Percentiles rank a stretch among this genome's conserved stretches.
Conservation (phyloP, 2,329 filamentous ascomycete genomes). For the Didymella exigua region DNA sequence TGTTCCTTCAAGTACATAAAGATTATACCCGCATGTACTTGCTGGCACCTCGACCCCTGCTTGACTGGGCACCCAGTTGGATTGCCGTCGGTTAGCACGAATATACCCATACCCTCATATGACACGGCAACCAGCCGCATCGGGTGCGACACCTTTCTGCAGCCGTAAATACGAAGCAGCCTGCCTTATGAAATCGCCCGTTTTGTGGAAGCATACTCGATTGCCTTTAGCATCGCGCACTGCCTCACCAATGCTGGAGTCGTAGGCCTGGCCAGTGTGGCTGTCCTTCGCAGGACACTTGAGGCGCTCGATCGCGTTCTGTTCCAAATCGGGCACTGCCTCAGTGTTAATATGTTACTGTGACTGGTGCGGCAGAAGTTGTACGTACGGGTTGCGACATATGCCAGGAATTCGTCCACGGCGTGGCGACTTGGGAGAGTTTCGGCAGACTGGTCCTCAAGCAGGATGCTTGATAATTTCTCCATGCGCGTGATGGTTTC, state of each 20-base stretch:
- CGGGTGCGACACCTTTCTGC: slow-evolving; percentile 30
- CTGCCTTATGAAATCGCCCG: slow-evolving; percentile 45
- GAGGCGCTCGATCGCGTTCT: slow-evolving; percentile 40
- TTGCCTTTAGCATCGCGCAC: slow-evolving; percentile 44
- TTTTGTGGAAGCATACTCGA: slow-evolving; percentile 44
- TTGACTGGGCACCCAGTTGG: neutral
- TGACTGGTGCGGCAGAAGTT: neutral
- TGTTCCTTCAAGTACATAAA: neutral
- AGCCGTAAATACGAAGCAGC: slow-evolving; percentile 37
- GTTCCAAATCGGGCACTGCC: slow-evolving; percentile 35
- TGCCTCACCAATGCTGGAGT: slow-evolving; percentile 40
- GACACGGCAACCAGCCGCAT: slow-evolving; percentile 25
- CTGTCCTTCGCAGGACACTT: slow-evolving; percentile 41
- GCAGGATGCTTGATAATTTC: slow-evolving; percentile 31
- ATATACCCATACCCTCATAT: slow-evolving; percentile 18
- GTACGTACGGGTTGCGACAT: slow-evolving; percentile 40
- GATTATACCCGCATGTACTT: neutral
- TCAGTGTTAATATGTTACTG: neutral
- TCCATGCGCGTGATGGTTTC: slow-evolving; percentile 41
- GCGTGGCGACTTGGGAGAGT: slow-evolving; percentile 37
- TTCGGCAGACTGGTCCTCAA: slow-evolving; percentile 38
- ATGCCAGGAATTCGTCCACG: slow-evolving; percentile 42
- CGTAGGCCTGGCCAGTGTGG: slow-evolving; percentile 43
- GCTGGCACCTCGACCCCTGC: neutral
- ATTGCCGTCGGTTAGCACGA: neutral